Conservation (phyloP, 345 rosid genomes). For the Citrus sinensis region DNA sequence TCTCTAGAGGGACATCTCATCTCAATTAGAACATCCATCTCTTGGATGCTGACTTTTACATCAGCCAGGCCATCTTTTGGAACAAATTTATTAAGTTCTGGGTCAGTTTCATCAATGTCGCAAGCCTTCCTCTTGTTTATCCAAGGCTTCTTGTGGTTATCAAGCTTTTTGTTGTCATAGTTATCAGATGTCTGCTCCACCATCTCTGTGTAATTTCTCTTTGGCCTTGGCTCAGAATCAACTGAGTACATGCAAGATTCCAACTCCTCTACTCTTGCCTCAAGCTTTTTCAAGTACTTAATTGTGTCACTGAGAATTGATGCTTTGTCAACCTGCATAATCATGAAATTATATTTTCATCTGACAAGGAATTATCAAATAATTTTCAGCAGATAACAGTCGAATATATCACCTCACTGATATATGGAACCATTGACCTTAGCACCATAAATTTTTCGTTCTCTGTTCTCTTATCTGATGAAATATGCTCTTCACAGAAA, state of each 20-base stretch:
- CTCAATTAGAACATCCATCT: constrained; percentile 57
- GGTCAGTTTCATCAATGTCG: constrained; percentile 40
- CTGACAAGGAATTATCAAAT: not conserved
- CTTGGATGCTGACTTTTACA: constrained; percentile 45
- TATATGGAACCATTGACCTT: constrained; percentile 57
- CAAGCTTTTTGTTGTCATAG: constrained; percentile 33
- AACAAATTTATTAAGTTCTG: constrained; percentile 24
- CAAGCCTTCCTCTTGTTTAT: constrained; percentile 64
- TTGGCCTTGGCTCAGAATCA: constrained; percentile 42
- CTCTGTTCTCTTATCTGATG: constrained; percentile 35
- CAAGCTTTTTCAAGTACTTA: constrained; percentile 59
- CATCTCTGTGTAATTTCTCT: constrained; percentile 38
- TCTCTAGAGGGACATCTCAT: constrained; percentile 67
- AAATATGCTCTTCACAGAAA: constrained; percentile 13
- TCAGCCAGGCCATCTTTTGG: constrained; percentile 26
- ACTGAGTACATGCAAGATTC: constrained; percentile 69
- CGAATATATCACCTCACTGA: constrained; percentile 45
- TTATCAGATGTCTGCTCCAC: constrained; percentile 72
- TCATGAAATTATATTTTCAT: not conserved
- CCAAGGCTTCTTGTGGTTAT: constrained; percentile 32
- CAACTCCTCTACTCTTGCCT: constrained; percentile 73
- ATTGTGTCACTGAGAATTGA: constrained; percentile 61
- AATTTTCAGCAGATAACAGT: not conserved
- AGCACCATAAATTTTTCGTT: constrained; percentile 53
- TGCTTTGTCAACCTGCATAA: constrained; percentile 56